Percentiles rank a stretch among this genome's conserved stretches.
These are phyloP conservation scores for Agroathelia rolfsii DNA, from an alignment of 1,284 basidiomycete genomes.

Conservation along the genomic window DNA sequence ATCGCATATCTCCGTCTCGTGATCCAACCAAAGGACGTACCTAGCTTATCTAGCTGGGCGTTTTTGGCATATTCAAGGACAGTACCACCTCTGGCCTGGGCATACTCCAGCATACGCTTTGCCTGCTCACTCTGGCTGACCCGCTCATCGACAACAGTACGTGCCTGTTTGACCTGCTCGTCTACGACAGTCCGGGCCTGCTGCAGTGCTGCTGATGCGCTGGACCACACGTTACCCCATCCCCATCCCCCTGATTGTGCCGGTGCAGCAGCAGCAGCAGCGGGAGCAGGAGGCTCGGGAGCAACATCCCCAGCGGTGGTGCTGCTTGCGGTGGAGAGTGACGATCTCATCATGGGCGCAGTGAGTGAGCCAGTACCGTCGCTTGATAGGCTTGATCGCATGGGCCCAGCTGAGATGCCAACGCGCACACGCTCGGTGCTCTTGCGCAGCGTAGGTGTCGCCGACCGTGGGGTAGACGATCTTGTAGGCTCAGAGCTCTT, in stretches of 20 bases:
- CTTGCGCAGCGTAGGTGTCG: conserved; percentile 65
- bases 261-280: conserved; percentile 18
- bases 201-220: conserved; percentile 78
- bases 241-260: conserved; percentile 52
- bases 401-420: too few species aligned
- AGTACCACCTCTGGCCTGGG: too few species aligned
- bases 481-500: conserved; percentile 73
- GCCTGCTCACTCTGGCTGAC: conserved; percentile 76
- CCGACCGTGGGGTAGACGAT: conserved; percentile 44
- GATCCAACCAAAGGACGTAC: conserved; percentile 41
- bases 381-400: too few species aligned
- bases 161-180: conserved; percentile 79
- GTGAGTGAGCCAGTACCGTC: too few species aligned
- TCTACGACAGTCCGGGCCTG: conserved; percentile 84
- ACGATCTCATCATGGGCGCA: too few species aligned
- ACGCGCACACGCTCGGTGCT: conserved; percentile 68
- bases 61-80: conserved; percentile 61
- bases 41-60: conserved; percentile 77
- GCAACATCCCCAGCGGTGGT: too few species aligned
- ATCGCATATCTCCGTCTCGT: too few species aligned
- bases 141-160: too few species aligned
- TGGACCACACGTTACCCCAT: conserved; percentile 82
- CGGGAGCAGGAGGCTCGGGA: too few species aligned
- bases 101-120: conserved; percentile 76
- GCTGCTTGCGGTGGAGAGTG: too few species aligned